A percentile compares a stretch with the other conserved stretches of the same genome.
Conservation (phyloP, 495 filamentous ascomycete genomes). For the Neurospora pannonica region DNA sequence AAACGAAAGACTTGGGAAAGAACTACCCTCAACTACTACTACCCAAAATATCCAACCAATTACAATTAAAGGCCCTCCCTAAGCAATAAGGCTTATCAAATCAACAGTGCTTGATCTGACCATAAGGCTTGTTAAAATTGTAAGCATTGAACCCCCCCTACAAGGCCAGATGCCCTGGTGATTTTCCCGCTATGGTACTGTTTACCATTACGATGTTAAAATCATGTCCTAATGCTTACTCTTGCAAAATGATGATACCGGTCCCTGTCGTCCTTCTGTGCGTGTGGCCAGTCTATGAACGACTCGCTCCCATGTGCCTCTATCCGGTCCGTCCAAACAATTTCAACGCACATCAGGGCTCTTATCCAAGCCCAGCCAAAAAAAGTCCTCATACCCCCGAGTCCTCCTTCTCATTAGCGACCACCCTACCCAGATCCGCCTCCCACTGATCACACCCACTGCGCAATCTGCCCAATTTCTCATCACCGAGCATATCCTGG, state of each 20-base stretch:
- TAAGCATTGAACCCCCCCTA: no score
- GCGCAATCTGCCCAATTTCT: neutral
- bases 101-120: no score
- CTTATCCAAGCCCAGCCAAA: neutral
- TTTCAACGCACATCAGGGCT: neutral
- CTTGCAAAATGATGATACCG: neutral
- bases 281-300: neutral
- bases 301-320: neutral
- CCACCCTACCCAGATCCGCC: neutral
- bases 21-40: no score
- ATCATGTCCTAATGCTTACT: neutral
- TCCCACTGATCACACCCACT: neutral
- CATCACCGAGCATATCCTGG: neutral
- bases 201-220: neutral
- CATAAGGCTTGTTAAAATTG: no score
- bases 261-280: neutral
- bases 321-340: neutral
- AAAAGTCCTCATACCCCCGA: neutral
- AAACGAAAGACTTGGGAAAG: no score
- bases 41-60: no score
- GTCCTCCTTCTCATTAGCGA: neutral
- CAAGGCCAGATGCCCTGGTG: no score
- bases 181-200: no score
- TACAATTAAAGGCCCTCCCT: no score
- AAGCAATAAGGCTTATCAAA: no score